Percentiles rank a stretch among this genome's conserved stretches.
phyloP scores from a whole-genome alignment of 1,284 basidiomycete genomes.

The Sanghuangporus sanghuang region DNA sequence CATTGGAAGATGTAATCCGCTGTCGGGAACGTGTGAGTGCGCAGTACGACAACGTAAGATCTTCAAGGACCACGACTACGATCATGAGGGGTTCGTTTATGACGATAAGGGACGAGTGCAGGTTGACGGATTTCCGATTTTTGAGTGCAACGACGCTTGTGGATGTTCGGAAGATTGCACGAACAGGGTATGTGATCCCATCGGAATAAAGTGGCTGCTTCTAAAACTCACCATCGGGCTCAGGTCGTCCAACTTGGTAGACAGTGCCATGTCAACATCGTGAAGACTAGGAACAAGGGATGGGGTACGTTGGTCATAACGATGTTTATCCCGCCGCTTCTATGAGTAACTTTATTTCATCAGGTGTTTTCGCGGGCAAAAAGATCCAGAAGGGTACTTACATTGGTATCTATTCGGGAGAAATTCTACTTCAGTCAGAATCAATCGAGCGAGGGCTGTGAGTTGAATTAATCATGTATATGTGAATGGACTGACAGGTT shows the following conservation, averaged over 20 bases:
- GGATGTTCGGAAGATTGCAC: conserved; percentile 74
- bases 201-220: not conserved
- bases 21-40: conserved; percentile 64
- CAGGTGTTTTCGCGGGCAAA: conserved; percentile 66
- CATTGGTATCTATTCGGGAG: conserved; percentile 83
- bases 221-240: not conserved
- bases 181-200: conserved; percentile 59
- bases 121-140: conserved; percentile 53
- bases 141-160: conserved; percentile 84
- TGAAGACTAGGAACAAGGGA: conserved; percentile 69
- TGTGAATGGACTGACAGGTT: not conserved
- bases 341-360: not conserved
- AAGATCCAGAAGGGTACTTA: conserved; percentile 68
- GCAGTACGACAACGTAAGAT: conserved; percentile 49
- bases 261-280: conserved; percentile 53
- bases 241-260: conserved; percentile 84
- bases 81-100: conserved; percentile 58
- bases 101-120: conserved; percentile 52
- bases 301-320: conserved; percentile 58
- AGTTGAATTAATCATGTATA: conserved; percentile 22
- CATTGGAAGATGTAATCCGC: conserved; percentile 66
- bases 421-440: conserved; percentile 67
- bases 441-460: conserved; percentile 64
- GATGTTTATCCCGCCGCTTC: not conserved
- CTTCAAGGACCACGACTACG: conserved; percentile 26